Base-by-base conservation (phyloP, 805 yeast genomes). In the Metschnikowia vanudenii region DNA sequence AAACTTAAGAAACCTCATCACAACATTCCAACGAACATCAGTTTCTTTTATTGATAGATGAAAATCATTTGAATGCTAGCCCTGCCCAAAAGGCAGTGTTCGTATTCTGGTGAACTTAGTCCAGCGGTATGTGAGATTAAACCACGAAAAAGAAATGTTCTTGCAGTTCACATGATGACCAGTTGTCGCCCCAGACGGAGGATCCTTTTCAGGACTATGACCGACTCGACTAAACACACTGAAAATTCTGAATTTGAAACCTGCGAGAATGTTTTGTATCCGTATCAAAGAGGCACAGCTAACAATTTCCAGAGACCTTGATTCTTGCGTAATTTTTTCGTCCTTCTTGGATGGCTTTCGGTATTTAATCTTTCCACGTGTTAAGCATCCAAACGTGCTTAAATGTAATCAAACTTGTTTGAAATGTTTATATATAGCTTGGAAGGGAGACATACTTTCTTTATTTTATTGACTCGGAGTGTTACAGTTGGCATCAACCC, bases 171-270 rank as follows among this genome's bases (percentile, higher is more conserved):
- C 44, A 53, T 80, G 85, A 81, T 80, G 85, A 81, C 82, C 71
- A 62, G 76, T 57, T 81, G 85, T 81, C 85, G 85, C 85, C 85
- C 85, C 85, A 81, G 74, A 72, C 85, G 83, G 85, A 80, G 76
- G 71, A 60, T 69, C 76, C 77, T 71, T 54, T 71, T 72, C 77
- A 72, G 77, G 77, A 75, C 76, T 58, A 78, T 81, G 85, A 80
- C 76, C 81, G 85, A 81, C 71, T 80, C 85, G 85, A 80, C 78
- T 17, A 80, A 79, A 71, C 74, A 77, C 81, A 77, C 80, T 79
- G 84, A 78, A 79, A 79, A 78, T 78, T 80, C 85, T 80, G 84
- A 80, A 24, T 39, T 35, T 40, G 9, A 35, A 39, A 35, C 17
- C 19, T 13, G 38, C 41, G 24, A 40, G 30, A 43, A 24, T 11